Conservation (phyloP, 2,329 filamentous ascomycete genomes). For the Neopestalotiopsis rosae region DNA sequence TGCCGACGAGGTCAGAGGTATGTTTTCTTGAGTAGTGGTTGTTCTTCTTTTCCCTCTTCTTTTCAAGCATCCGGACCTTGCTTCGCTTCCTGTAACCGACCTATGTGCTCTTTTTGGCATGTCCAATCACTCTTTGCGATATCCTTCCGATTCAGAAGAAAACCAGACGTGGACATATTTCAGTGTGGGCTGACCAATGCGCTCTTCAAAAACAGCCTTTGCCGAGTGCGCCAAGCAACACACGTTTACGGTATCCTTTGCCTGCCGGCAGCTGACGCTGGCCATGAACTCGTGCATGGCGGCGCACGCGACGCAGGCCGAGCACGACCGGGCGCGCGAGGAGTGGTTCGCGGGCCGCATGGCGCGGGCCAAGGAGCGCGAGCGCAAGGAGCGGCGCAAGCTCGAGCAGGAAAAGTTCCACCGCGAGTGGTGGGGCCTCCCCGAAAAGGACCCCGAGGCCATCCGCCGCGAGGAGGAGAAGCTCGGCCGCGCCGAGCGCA, state of each 20-base stretch:
- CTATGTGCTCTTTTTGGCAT: not conserved
- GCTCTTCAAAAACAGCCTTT: conserved; percentile 67
- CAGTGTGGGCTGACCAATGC: not conserved
- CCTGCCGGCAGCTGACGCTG: conserved; percentile 79
- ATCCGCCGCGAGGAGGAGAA: conserved; percentile 58
- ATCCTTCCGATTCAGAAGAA: not conserved
- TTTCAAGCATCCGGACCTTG: not conserved
- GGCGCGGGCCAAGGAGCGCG: conserved; percentile 70
- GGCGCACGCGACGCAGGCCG: conserved; percentile 78
- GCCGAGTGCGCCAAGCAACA: conserved; percentile 86
- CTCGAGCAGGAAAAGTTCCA: conserved; percentile 69
- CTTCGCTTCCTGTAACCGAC: not conserved
- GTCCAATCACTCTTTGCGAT: not conserved
- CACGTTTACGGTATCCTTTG: conserved; percentile 87
- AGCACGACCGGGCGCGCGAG: conserved; percentile 86
- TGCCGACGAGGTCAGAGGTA: conserved; percentile 78
- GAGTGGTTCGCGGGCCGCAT: conserved; percentile 88
- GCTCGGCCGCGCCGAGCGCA: conserved; percentile 54
- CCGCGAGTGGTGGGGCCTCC: conserved; percentile 71
- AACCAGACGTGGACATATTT: not conserved
- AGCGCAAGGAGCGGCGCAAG: conserved; percentile 65
- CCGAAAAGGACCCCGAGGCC: conserved; percentile 58
- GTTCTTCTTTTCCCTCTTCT: conserved; percentile 9
- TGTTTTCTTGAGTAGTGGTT: not conserved
- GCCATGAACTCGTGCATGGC: conserved; percentile 97